phyloP scores from a whole-genome alignment of 192 early-diverging fungal genomes.

The Coemansia sp. region DNA sequence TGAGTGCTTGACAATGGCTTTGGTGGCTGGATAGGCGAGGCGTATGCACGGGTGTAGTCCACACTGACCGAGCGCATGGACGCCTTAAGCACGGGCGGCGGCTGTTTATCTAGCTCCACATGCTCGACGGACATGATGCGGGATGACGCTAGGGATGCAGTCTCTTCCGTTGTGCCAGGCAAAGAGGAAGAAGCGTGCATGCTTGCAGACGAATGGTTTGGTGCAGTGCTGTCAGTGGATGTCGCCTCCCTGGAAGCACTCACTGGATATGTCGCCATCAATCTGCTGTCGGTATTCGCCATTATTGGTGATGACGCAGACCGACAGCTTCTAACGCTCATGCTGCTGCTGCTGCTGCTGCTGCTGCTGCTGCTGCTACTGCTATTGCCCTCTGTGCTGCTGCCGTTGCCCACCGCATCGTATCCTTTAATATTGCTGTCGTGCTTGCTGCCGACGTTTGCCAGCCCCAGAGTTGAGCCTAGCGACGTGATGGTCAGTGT shows the following conservation, averaged over 20 bases:
- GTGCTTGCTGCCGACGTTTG: neutral
- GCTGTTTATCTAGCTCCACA: neutral
- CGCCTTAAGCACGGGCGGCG: slow-evolving; percentile 13
- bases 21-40: slow-evolving; percentile 21
- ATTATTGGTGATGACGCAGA: neutral
- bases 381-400: neutral
- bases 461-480: slow-evolving; percentile 35
- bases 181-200: slow-evolving; percentile 7
- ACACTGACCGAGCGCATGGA: slow-evolving; percentile 49
- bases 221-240: too few species aligned
- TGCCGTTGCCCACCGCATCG: slow-evolving; percentile 3
- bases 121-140: slow-evolving; percentile 14
- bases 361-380: neutral
- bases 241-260: too few species aligned
- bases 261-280: neutral
- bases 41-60: slow-evolving; percentile 38
- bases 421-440: neutral
- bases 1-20: neutral
- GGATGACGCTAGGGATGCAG: slow-evolving; percentile 25
- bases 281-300: neutral
- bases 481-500: slow-evolving; percentile 49
- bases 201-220: too few species aligned
- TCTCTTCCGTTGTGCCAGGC: slow-evolving; percentile 30
- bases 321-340: slow-evolving; percentile 6
- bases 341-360: neutral